phyloP scores from a whole-genome alignment of 768 basidiomycete species.

The Mycena vulgaris region DNA sequence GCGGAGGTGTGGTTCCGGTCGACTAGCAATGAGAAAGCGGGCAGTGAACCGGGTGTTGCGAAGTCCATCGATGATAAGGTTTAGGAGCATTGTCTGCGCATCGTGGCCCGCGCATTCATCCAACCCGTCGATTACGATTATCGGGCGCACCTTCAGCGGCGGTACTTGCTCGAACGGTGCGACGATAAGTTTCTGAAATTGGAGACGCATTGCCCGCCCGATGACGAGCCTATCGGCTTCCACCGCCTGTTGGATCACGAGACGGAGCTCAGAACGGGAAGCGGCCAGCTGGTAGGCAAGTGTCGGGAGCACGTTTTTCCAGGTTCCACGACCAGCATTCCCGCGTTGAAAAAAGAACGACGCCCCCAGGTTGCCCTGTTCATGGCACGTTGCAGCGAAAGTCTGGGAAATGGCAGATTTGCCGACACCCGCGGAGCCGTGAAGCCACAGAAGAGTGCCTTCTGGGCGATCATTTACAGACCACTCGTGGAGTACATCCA shows the following conservation, averaged over 20 bases:
- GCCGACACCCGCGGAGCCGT: conserved; percentile 42
- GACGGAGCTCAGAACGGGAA: conserved; percentile 12
- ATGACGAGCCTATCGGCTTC: conserved; percentile 35
- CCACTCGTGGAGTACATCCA: conserved; percentile 1
- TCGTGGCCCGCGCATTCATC: conserved; percentile 17
- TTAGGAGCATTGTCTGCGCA: background rate
- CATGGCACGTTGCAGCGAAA: conserved; percentile 33
- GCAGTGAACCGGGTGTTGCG: background rate
- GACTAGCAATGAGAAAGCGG: conserved; percentile 8
- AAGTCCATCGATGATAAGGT: conserved; percentile 1
- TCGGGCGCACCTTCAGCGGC: background rate
- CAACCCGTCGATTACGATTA: conserved; percentile 19
- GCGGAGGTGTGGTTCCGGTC: conserved; percentile 18
- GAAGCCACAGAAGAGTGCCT: conserved; percentile 35
- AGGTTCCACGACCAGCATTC: conserved; percentile 41
- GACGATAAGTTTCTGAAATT: conserved; percentile 37
- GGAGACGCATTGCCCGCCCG: conserved; percentile 24
- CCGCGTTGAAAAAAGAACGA: conserved; percentile 54
- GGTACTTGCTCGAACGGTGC: conserved; percentile 23
- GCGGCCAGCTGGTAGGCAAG: conserved; percentile 45
- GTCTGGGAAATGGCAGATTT: conserved; percentile 43
- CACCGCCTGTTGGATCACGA: conserved; percentile 26
- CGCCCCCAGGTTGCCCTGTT: conserved; percentile 39
- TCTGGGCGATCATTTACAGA: background rate
- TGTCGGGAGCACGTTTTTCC: conserved; percentile 45